phyloP scores from a whole-genome alignment of 2,329 filamentous ascomycete species.

The Emergomyces africanus region DNA sequence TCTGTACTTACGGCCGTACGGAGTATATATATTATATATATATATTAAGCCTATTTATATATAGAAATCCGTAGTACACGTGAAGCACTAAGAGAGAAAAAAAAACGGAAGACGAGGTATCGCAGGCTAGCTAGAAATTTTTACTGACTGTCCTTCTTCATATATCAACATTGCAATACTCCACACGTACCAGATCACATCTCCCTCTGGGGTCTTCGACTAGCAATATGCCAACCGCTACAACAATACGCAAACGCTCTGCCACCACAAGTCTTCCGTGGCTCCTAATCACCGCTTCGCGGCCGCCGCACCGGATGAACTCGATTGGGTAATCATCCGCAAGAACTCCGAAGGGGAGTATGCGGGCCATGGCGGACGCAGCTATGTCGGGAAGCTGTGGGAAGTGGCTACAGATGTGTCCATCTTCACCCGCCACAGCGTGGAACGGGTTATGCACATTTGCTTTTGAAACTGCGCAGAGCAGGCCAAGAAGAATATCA shows the following conservation, averaged over 20 bases:
- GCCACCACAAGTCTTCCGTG: constrained; percentile 40
- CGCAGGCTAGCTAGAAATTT: not conserved
- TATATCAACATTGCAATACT: not conserved
- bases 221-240: constrained; percentile 43
- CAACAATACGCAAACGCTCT: constrained; percentile 47
- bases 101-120: not conserved
- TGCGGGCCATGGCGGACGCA: constrained; percentile 41
- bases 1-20: too few species aligned
- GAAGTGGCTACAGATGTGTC: constrained; percentile 41
- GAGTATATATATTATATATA: too few species aligned
- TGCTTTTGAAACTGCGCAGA: constrained; percentile 40
- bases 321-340: constrained; percentile 44
- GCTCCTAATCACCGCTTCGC: constrained; percentile 38
- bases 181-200: constrained; percentile 44
- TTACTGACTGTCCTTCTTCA: not conserved
- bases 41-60: not conserved
- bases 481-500: constrained; percentile 37
- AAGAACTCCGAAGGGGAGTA: constrained; percentile 48
- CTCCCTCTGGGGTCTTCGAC: constrained; percentile 43
- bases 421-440: constrained; percentile 40
- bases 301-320: constrained; percentile 35
- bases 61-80: not conserved
- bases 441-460: constrained; percentile 42
- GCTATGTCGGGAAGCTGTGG: constrained; percentile 39
- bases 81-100: not conserved